A percentile compares a stretch with the other conserved stretches of the same genome.
These are phyloP conservation scores for Rhytidiadelphus loreus DNA, from an alignment of 225 moss, liverwort and hornwort species.

Conservation along the genomic window DNA sequence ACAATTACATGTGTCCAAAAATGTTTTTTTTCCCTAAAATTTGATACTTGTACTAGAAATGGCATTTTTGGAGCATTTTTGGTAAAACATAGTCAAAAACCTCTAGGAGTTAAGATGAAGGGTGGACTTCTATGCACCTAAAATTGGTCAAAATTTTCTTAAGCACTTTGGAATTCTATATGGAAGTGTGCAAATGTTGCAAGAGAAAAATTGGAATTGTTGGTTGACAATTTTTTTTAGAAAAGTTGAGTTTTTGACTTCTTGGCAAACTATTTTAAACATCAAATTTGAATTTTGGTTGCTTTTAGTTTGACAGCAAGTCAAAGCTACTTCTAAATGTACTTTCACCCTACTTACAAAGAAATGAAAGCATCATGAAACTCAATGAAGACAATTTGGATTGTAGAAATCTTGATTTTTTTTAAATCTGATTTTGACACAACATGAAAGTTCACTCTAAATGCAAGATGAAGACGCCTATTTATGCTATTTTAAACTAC, in stretches of 20 bases:
- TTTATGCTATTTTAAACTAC: background rate
- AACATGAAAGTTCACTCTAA: fast-evolving
- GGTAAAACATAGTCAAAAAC: no score
- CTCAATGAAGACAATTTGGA: background rate
- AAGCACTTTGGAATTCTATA: no score
- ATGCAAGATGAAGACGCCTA: background rate
- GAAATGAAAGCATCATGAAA: background rate
- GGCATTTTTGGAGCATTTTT: no score
- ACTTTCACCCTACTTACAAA: background rate
- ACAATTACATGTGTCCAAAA: no score
- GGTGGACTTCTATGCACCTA: no score
- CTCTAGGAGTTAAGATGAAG: no score
- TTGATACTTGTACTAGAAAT: no score
- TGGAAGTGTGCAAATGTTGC: no score
- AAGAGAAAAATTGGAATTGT: background rate
- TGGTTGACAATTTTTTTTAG: fast-evolving
- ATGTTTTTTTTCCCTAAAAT: no score
- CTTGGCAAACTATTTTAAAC: background rate
- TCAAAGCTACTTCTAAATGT: background rate
- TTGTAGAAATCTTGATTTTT: background rate
- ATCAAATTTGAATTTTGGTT: background rate
- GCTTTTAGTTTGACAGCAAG: background rate
- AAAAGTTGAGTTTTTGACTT: background rate
- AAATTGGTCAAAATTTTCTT: no score
- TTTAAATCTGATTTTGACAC: fast-evolving